Conservation (phyloP, 2,329 filamentous ascomycete species). For the Rhinocladiella similis region DNA sequence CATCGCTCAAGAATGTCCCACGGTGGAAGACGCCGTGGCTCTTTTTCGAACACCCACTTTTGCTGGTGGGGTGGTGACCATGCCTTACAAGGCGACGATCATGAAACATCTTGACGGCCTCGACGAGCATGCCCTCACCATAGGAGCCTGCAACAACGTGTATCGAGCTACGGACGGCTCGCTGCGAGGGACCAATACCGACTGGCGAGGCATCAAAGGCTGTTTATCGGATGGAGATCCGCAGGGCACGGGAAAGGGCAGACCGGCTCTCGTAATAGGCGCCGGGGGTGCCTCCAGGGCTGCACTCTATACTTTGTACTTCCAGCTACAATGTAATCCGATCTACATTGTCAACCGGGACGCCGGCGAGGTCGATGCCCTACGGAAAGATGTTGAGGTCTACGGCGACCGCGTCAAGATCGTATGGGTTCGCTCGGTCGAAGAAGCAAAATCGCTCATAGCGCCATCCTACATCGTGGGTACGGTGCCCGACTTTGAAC, state of each 20-base stretch:
- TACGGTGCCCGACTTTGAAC: conserved; percentile 42
- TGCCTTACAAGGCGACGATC: conserved; percentile 43
- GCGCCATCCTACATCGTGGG: conserved; percentile 40
- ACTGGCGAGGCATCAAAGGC: conserved; percentile 44
- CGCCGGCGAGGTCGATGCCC: conserved; percentile 31
- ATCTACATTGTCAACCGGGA: conserved; percentile 44
- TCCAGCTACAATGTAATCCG: conserved; percentile 30
- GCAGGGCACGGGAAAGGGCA: conserved; percentile 24
- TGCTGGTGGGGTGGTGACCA: conserved; percentile 41
- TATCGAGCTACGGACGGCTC: conserved; percentile 26
- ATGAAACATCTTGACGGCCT: conserved; percentile 37
- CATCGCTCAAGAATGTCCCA: conserved; percentile 34
- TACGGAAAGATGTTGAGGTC: conserved; percentile 30
- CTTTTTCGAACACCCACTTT: conserved; percentile 34
- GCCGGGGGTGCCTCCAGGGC: conserved; percentile 46
- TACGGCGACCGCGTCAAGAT: conserved; percentile 20
- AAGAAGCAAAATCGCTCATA: conserved; percentile 29
- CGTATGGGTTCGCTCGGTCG: conserved; percentile 33
- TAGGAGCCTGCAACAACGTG: conserved; percentile 36
- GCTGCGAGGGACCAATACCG: conserved; percentile 44
- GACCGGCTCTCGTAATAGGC: conserved; percentile 40
- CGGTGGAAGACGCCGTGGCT: conserved; percentile 34
- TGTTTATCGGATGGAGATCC: conserved; percentile 32
- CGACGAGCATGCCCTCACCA: conserved; percentile 37
- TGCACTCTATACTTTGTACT: conserved; percentile 39